phyloP scores from a whole-genome alignment of 2,329 filamentous ascomycete genomes.

The Penicillium brasilianum region DNA sequence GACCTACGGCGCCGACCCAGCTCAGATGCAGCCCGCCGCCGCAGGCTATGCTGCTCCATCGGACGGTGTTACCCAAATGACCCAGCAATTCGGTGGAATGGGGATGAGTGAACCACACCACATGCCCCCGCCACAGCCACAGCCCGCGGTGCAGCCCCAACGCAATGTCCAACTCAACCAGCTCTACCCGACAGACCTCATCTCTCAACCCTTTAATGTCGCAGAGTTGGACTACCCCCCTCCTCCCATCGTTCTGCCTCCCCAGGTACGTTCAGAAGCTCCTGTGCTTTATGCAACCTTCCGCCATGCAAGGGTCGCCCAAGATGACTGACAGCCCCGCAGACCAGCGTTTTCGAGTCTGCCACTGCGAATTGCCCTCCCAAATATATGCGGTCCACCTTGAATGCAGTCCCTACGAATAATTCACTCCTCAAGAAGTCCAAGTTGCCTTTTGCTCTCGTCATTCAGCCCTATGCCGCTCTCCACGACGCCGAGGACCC shows the following conservation, averaged over 20 bases:
- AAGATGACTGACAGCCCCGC: constrained; percentile 47
- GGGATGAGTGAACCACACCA: constrained; percentile 66
- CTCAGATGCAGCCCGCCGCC: constrained; percentile 63
- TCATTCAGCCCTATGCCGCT: constrained; percentile 93
- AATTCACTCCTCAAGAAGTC: constrained; percentile 95
- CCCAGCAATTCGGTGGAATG: constrained; percentile 81
- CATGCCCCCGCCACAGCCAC: constrained; percentile 47
- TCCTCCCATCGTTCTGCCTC: constrained; percentile 85
- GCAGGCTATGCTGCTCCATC: constrained; percentile 67
- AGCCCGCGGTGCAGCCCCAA: constrained; percentile 56
- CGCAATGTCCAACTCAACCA: constrained; percentile 71
- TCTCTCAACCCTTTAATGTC: constrained; percentile 92
- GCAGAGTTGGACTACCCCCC: constrained; percentile 86
- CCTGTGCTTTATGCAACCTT: neutral
- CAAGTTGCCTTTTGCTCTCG: constrained; percentile 89
- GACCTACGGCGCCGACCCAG: constrained; percentile 52
- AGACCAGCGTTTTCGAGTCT: constrained; percentile 91
- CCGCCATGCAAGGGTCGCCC: neutral
- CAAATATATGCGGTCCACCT: constrained; percentile 92
- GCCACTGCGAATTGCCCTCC: constrained; percentile 88
- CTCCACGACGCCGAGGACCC: constrained; percentile 92
- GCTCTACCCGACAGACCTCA: constrained; percentile 87
- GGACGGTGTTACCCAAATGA: constrained; percentile 71
- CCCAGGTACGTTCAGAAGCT: constrained; percentile 71
- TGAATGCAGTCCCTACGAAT: constrained; percentile 92